A percentile compares a stretch with the other conserved stretches of the same genome.
Conservation (phyloP, 1,284 basidiomycete genomes). For the Rhodotorula sp. region DNA sequence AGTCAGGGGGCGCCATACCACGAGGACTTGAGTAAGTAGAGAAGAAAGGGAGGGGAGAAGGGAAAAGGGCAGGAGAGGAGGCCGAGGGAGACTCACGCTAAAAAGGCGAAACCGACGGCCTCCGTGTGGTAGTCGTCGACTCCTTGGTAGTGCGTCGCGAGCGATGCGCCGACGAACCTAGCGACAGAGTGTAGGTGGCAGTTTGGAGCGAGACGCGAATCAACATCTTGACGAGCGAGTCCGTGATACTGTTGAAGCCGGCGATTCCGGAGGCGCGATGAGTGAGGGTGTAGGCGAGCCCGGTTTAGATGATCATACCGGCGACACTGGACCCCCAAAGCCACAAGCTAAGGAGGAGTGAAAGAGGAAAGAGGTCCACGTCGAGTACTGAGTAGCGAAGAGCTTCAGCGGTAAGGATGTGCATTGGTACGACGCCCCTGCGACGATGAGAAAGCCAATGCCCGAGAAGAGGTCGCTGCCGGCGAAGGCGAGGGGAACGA, state of each 20-base stretch:
- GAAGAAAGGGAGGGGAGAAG: neutral
- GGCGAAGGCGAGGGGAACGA: neutral
- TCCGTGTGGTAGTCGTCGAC: neutral
- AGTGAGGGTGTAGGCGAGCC: slow-evolving; percentile 11
- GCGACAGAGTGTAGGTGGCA: slow-evolving; percentile 10
- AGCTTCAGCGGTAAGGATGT: neutral
- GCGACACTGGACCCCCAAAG: slow-evolving; percentile 3
- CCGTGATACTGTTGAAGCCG: slow-evolving; percentile 12
- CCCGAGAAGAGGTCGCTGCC: neutral
- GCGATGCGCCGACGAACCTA: neutral
- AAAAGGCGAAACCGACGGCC: slow-evolving; percentile 15
- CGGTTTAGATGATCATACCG: slow-evolving; percentile 10
- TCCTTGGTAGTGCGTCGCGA: neutral
- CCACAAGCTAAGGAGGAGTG: slow-evolving; percentile 5
- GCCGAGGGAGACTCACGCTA: slow-evolving; percentile 1
- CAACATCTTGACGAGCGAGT: slow-evolving; percentile 10
- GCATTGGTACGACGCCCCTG: neutral
- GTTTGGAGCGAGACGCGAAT: slow-evolving; percentile 17
- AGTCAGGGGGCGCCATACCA: no score
- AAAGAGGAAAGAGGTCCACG: no score
- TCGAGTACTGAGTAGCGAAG: no score
- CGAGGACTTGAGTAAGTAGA: no score
- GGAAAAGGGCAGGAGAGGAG: neutral
- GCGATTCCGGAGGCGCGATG: neutral
- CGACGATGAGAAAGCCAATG: neutral